Base-by-base conservation (phyloP, 345 rosid genomes). In the Cardamine occulta region DNA sequence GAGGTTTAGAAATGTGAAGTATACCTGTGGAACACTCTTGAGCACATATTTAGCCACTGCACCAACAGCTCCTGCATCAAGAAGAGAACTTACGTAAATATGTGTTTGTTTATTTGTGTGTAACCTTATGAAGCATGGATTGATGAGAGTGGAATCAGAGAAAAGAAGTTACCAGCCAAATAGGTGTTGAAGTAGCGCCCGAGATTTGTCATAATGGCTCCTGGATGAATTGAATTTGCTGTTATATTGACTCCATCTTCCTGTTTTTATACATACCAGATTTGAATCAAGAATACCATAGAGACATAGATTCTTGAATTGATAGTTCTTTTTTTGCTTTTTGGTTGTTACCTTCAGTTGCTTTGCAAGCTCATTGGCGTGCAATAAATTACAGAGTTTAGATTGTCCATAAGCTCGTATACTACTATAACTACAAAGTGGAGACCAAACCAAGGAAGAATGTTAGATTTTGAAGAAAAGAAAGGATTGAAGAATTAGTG, bases 171-270 rank as follows among this genome's bases (percentile, higher is more conserved):
- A 89, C 88, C 87, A 8, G 73, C 73, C 35, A 86, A 4, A 64
- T 80, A 19, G 39, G 64, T 44, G 45, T 72, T 66, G 54, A 62
- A 60, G 65, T 84, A 73, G 32, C 88, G 86, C 9, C 81, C 42
- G 40, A 86, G 81, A 65, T 88, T 89, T 56, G 96, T 91, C 42
- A 74, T 78, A 34, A 91, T 83, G 23, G 70, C 80, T 58, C 97
- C 96, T 7, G 91, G 95, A 81, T 91, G 93, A 81, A 91, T 66
- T 24, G 93, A 88, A 35, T 89, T 91, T 14, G 87, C 86, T 31
- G 88, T 87, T 52, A 89, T 72, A 56, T 85, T 75, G 7, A 37
- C 88, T 54, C 80, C 85, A 34, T 87, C 96, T 52, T 83, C 93
- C 97, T 86, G 83, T 52, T 60, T 35, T 18, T 17, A 65, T 9